Evolutionary conservation across 2,329 filamentous ascomycete genomes (phyloP).

Genomic region (Aspergillus tamarii): DNA sequence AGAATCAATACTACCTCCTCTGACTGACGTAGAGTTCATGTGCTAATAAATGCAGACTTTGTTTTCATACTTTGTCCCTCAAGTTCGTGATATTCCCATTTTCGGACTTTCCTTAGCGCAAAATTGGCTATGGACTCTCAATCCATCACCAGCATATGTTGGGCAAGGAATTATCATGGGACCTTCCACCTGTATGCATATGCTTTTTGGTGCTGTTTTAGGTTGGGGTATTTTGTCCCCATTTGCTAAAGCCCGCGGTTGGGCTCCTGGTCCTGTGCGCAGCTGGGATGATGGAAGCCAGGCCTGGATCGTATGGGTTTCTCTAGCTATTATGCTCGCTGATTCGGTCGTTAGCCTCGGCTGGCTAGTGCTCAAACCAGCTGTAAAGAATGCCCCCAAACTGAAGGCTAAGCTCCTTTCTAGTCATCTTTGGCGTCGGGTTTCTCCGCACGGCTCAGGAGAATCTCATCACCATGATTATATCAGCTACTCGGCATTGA

Average conservation of each 20-base stretch:
- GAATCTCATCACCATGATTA: slow-evolving; percentile 28
- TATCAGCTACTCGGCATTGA: slow-evolving; percentile 36
- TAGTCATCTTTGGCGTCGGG: slow-evolving; percentile 31
- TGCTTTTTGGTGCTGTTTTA: slow-evolving; percentile 85
- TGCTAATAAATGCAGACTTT: slow-evolving; percentile 65
- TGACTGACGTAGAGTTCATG: neutral
- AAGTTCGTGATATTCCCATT: slow-evolving; percentile 82
- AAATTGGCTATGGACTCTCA: slow-evolving; percentile 92
- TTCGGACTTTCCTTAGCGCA: slow-evolving; percentile 75
- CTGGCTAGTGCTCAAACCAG: slow-evolving; percentile 71
- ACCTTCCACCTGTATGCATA: slow-evolving; percentile 89
- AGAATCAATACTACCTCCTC: slow-evolving; percentile 24
- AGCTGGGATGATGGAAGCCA: slow-evolving; percentile 95
- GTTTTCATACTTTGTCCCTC: slow-evolving; percentile 84
- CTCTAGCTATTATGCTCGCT: slow-evolving; percentile 92
- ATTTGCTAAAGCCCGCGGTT: slow-evolving; percentile 79
- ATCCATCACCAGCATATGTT: slow-evolving; percentile 95
- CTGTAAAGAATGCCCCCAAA: slow-evolving; percentile 53
- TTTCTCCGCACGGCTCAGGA: slow-evolving; percentile 25
- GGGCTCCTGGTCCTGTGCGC: slow-evolving; percentile 83
- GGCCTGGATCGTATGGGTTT: slow-evolving; percentile 98
- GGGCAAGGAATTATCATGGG: slow-evolving; percentile 99
- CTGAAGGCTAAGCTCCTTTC: slow-evolving; percentile 36
- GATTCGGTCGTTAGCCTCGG: slow-evolving; percentile 88
- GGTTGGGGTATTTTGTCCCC: slow-evolving; percentile 93